Percentiles rank a stretch among this genome's conserved stretches.
phyloP scores from a whole-genome alignment of 2,329 filamentous ascomycete species.

The Exophiala alcalophila region DNA sequence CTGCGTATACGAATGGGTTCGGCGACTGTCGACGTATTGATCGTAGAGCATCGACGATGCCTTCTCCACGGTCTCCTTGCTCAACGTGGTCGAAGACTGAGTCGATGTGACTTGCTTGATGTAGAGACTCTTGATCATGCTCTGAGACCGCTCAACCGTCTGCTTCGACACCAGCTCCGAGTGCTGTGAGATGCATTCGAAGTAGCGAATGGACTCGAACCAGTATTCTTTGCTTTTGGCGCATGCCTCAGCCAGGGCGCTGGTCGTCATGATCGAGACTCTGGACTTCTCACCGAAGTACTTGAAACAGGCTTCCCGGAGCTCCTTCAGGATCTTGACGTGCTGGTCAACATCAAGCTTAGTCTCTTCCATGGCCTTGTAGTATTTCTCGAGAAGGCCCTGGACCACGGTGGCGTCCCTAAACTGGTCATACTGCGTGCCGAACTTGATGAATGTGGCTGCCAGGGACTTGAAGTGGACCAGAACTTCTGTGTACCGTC shows the following conservation, averaged over 20 bases:
- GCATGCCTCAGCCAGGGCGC: constrained; percentile 39
- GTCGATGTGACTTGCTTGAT: constrained; percentile 16
- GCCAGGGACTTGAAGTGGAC: constrained; percentile 38
- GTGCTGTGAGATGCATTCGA: constrained; percentile 12
- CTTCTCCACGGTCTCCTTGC: constrained; percentile 13
- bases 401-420: constrained; percentile 36
- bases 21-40: constrained; percentile 29
- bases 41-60: constrained; percentile 11
- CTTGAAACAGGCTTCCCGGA: constrained; percentile 36
- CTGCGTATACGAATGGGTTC: constrained; percentile 40
- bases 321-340: constrained; percentile 38
- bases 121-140: constrained; percentile 13
- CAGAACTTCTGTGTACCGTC: constrained; percentile 39
- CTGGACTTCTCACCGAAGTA: constrained; percentile 36
- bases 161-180: constrained; percentile 7
- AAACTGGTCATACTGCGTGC: constrained; percentile 36
- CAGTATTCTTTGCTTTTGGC: constrained; percentile 20
- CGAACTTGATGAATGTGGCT: constrained; percentile 38
- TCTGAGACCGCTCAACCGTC: constrained; percentile 11
- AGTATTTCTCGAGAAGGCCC: constrained; percentile 38
- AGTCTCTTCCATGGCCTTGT: constrained; percentile 36
- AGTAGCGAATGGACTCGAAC: constrained; percentile 17
- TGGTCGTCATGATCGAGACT: constrained; percentile 31
- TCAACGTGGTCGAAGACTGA: constrained; percentile 7
- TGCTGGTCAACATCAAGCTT: constrained; percentile 35